Conservation (phyloP, 495 filamentous ascomycete genomes). For the Aspergillus leporis region DNA sequence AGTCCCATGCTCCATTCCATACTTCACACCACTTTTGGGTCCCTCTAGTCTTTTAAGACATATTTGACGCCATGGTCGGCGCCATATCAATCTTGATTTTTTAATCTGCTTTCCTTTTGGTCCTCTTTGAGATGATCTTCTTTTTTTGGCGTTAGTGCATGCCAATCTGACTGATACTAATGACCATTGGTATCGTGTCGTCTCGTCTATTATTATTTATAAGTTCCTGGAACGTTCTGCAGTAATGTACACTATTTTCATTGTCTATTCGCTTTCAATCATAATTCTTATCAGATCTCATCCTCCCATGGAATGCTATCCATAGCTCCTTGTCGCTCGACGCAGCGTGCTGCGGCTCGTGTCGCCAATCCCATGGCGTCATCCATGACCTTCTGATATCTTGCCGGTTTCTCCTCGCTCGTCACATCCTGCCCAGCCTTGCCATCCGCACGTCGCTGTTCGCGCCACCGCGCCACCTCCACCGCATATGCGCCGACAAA, state of each 20-base stretch:
- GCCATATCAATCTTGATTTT: not conserved
- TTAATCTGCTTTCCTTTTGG: not conserved
- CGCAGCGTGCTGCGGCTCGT: slow-evolving; percentile 70
- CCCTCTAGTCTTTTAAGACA: not conserved
- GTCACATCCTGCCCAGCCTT: slow-evolving; percentile 35
- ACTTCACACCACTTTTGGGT: not conserved
- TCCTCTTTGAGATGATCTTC: not conserved
- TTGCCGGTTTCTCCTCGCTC: slow-evolving; percentile 42
- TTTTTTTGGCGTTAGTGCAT: not conserved
- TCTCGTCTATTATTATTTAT: not conserved
- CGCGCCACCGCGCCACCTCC: slow-evolving; percentile 50
- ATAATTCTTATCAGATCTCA: slow-evolving; percentile 54
- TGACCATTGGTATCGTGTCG: not conserved
- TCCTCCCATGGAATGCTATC: slow-evolving; percentile 84
- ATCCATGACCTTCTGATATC: slow-evolving; percentile 53
- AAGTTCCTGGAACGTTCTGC: not conserved
- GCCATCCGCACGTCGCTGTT: slow-evolving; percentile 33
- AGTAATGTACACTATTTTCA: slow-evolving; percentile 4
- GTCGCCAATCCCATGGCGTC: slow-evolving; percentile 68
- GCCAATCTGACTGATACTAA: not conserved
- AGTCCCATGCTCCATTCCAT: slow-evolving; percentile 4
- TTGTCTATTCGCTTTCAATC: slow-evolving; percentile 7
- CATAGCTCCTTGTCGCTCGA: slow-evolving; percentile 80
- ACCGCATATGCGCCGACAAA: slow-evolving; percentile 90
- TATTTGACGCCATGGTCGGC: not conserved